phyloP scores from a whole-genome alignment of 768 basidiomycete genomes.

The Nidularia pulvinata region DNA sequence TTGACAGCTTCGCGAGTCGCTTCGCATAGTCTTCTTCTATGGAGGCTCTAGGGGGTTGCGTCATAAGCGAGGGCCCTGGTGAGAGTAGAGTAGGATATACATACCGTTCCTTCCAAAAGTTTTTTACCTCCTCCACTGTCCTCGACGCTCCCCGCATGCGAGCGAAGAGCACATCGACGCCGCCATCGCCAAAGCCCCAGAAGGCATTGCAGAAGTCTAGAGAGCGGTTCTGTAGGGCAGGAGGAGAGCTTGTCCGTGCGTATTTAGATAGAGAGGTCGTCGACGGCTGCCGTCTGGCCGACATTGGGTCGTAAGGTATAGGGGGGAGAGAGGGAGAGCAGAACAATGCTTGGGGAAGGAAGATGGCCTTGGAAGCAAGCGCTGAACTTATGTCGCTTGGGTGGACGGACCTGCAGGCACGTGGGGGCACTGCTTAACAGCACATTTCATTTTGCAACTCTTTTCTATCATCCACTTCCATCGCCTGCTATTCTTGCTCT shows the following conservation, averaged over 20 bases:
- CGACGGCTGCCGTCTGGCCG: conserved; percentile 78
- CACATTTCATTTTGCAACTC: no score
- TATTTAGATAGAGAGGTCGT: conserved; percentile 79
- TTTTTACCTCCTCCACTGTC: conserved; percentile 86
- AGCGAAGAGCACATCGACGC: conserved; percentile 89
- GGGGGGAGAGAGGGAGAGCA: conserved; percentile 3
- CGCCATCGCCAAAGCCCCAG: conserved; percentile 88
- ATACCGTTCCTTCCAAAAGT: conserved; percentile 94
- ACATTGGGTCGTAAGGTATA: conserved; percentile 36
- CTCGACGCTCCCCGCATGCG: conserved; percentile 84
- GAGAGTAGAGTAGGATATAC: conserved; percentile 15
- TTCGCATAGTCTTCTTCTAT: conserved; percentile 98
- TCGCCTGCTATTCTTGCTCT: no score
- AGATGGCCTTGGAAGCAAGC: not conserved
- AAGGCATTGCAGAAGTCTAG: conserved; percentile 97
- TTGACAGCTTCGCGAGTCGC: conserved; percentile 77
- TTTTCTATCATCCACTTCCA: no score
- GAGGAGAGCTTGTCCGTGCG: conserved; percentile 56
- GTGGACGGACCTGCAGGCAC: no score
- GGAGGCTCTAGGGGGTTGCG: conserved; percentile 48
- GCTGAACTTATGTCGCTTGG: no score
- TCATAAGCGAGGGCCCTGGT: not conserved
- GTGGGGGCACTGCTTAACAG: no score
- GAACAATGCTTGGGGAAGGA: not conserved
- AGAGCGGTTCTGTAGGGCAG: conserved; percentile 43